A percentile compares a stretch with the other conserved stretches of the same genome.
Conservation (phyloP, 108 stramenopile genomes). For the Cylindrotheca fusiformis region DNA sequence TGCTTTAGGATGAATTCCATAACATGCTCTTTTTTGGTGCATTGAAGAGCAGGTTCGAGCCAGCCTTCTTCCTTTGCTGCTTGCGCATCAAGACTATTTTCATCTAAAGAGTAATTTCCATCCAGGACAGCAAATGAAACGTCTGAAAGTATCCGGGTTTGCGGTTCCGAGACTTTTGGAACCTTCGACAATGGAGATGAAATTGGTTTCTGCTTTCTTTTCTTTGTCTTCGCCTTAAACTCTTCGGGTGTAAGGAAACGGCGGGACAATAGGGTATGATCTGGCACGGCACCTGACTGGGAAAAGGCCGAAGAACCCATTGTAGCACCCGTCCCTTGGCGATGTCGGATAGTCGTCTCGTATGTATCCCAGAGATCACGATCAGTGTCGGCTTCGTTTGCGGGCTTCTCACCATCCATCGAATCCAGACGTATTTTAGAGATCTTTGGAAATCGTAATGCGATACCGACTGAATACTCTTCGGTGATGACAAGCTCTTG, state of each 20-base stretch:
- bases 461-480: slow-evolving; percentile 61
- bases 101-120: slow-evolving; percentile 58
- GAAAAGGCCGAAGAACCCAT: neutral
- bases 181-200: slow-evolving; percentile 28
- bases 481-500: slow-evolving; percentile 56
- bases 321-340: slow-evolving; percentile 19
- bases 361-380: slow-evolving; percentile 41
- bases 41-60: slow-evolving; percentile 39
- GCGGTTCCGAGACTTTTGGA: slow-evolving; percentile 10
- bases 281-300: neutral
- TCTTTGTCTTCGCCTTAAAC: slow-evolving; percentile 32
- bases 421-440: slow-evolving; percentile 48
- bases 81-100: slow-evolving; percentile 45
- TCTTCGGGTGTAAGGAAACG: slow-evolving; percentile 72
- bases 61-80: slow-evolving; percentile 66
- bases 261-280: neutral
- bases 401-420: slow-evolving; percentile 41
- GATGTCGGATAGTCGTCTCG: slow-evolving; percentile 25
- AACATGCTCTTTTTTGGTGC: slow-evolving; percentile 52
- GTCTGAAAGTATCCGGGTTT: slow-evolving; percentile 40
- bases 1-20: slow-evolving; percentile 60
- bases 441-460: slow-evolving; percentile 77
- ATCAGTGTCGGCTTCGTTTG: slow-evolving; percentile 42
- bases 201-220: slow-evolving; percentile 25
- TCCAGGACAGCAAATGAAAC: slow-evolving; percentile 59